Evolutionary conservation across 345 rosid species (phyloP), one percentile per base, ranked within the genome.

Genomic region (Camelina neglecta): DNA sequence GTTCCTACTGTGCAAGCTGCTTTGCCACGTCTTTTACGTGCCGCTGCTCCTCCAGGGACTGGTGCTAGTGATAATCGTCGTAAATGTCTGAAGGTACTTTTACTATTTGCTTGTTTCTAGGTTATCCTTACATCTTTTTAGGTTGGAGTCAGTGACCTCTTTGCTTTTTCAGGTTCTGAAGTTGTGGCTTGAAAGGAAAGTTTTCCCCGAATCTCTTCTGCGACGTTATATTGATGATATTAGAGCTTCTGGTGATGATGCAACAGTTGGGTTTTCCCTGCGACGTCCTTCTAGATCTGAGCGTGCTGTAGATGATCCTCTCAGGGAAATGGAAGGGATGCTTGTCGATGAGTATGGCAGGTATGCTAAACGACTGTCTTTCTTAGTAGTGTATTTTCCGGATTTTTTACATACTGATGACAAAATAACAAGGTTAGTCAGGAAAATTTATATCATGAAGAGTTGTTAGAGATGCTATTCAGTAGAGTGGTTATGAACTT

Each of bases 261-360:
- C 83, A 35, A 79, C 88, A 31, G 67, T 79, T 83, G 93, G 85
- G 38, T 83, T 84, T 79, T 84, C 94, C 69, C 76, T 82, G 33
- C 80, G 89, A 65, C 95, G 92, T 48, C 99, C 98, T 74, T 91
- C 99, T 69, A 93, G 97, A 75, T 85, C 93, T 31, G 98, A 96
- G 82, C 93, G 99, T 55, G 88, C 98, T 51, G 87, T 96, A 20
- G 93, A 96, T 76, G 99, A 96, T 77, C 99, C 99, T 56, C 75
- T 96, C 29, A 91, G 99, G 79, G 99, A 87, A 85, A 96, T 96
- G 96, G 99, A 96, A 81, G 98, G 98, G 84, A 96, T 96, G 92
- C 86, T 85, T 81, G 97, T 96, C 54, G 99, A 96, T 81, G 99
- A 96, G 85, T 96, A 96, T 81, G 99, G 99, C 72, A 93, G 99